Evolutionary conservation across 306 rosid species (phyloP), one percentile per base, ranked within the genome.

Genomic region (Cicer yamashitae): DNA sequence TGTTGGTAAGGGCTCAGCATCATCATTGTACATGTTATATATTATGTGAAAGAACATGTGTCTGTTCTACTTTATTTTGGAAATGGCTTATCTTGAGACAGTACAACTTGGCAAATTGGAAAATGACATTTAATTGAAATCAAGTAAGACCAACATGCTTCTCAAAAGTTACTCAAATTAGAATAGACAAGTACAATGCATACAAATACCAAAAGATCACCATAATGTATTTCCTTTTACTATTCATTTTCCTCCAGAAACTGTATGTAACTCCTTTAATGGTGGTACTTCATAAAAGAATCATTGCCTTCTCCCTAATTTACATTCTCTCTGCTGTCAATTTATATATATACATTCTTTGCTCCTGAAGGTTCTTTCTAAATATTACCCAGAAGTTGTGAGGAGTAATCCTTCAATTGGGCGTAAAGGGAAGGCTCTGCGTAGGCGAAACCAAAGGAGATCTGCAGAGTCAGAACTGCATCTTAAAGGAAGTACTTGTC

Each of bases 361-460:
- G 73, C 45, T 77, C 64, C 77, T 61, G 77, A 76, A 94, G 98
- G 88, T 91, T 87, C 94, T 94, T 70, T 85, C 75, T 45, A 78
- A 80, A 67, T 84, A 90, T 79, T 86, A 89, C 81, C 97, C 96
- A 0, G 89, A 94, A 74, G 82, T 91, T 74, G 47, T 73, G 45
- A 77, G 25, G 71, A 79, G 77, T 47, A 83, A 82, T 80, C 96
- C 91, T 66, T 91, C 96, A 60, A 86, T 94, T 85, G 96, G 98
- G 59, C 97, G 96, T 52, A 96, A 90, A 81, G 97, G 98, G 82
- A 94, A 94, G 88, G 91, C 97, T 84, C 87, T 94, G 84, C 96
- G 93, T 30, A 89, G 91, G 67, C 83, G 77, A 77, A 88, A 87
- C 67, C 89, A 79, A 59, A 86, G 84, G 80, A 88, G 70, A 66